Conservation (phyloP, 1,284 basidiomycete genomes). For the Ceratobasidium sp. region DNA sequence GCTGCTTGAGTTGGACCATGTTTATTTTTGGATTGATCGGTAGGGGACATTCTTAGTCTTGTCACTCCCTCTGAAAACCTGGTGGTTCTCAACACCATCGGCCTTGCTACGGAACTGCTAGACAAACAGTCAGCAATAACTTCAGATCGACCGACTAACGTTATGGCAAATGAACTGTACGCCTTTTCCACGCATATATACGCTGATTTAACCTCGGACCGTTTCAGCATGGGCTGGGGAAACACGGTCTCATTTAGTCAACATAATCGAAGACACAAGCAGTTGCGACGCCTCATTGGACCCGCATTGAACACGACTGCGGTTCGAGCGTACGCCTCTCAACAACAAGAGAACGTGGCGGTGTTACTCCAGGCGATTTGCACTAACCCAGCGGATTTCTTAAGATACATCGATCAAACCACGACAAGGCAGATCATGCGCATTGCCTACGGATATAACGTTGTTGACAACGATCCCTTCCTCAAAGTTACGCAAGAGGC, state of each 20-base stretch:
- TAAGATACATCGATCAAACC: not conserved
- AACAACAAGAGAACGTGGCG: not conserved
- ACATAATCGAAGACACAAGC: slow-evolving; percentile 24
- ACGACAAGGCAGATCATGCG: not conserved
- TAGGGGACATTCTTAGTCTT: slow-evolving; percentile 28
- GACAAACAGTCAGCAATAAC: slow-evolving; percentile 27
- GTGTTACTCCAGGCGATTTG: not conserved
- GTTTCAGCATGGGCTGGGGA: slow-evolving; percentile 24
- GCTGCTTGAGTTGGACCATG: not conserved
- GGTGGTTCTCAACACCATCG: slow-evolving; percentile 25
- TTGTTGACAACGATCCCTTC: slow-evolving; percentile 10
- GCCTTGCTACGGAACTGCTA: slow-evolving; percentile 18
- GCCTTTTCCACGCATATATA: not conserved
- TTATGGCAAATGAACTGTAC: slow-evolving; percentile 9
- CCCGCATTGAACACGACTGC: slow-evolving; percentile 19
- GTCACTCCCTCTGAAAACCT: not conserved
- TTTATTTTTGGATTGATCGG: not conserved
- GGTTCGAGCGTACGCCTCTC: not conserved
- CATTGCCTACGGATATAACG: slow-evolving; percentile 22
- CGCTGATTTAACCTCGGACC: not conserved
- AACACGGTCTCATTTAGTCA: not conserved
- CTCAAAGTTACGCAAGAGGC: not conserved
- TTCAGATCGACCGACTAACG: not conserved
- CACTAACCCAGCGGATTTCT: not conserved
- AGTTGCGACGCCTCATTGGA: slow-evolving; percentile 11